Base-by-base conservation (phyloP, 371 early-diverging fungal genomes). In the Thermomucor indicae-seudaticae region DNA sequence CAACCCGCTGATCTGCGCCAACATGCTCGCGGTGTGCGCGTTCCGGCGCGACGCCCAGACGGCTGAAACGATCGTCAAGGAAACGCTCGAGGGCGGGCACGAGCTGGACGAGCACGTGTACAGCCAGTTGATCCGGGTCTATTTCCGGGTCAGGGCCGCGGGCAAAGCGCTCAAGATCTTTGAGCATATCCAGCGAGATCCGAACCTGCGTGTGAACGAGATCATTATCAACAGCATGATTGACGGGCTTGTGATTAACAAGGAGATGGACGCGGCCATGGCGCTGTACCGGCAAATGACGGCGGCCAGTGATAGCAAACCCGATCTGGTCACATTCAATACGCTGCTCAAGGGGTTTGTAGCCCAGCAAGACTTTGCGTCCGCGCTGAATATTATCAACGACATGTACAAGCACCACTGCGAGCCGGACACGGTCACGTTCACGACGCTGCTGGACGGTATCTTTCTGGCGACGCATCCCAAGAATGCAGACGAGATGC, bases 281-380 rank as follows among this genome's bases (percentile, higher is more conserved):
- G 20, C 47, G n/a, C 25, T 76, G 10, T 72, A 72, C 28, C 39
- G 49, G 17, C 64, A 67, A 30, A 72, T 76, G 65, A 37, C 71
- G 1, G n/a, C 39, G 2, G 58, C 57, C 2, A 29, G 59, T 7
- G 25, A 52, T 2, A 59, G 63, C 24, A 58, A 57, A 8, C 78
- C 78, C 1, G 70, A 79, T 31, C 57, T 65, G 41, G 49, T 75
- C 16, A 79, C 79, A 0, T 72, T 65, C 37, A 79, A 79, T 34
- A 79, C 74, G 7, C 58, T 79, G 50, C 46, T 79, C 30, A 68
- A 71, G 29, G 76, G 76, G 3, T 68, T 64, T 39, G 38, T 63
- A 14, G 53, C 51, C 3, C 19, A 45, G 0, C 49, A 53, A 4
- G 65, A 72, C 11, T 60, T 55, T 46, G 23, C 25, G 2, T 39